These are phyloP conservation scores for Naganishia onofrii DNA, from an alignment of 768 basidiomycete genomes.

Conservation along the genomic window DNA sequence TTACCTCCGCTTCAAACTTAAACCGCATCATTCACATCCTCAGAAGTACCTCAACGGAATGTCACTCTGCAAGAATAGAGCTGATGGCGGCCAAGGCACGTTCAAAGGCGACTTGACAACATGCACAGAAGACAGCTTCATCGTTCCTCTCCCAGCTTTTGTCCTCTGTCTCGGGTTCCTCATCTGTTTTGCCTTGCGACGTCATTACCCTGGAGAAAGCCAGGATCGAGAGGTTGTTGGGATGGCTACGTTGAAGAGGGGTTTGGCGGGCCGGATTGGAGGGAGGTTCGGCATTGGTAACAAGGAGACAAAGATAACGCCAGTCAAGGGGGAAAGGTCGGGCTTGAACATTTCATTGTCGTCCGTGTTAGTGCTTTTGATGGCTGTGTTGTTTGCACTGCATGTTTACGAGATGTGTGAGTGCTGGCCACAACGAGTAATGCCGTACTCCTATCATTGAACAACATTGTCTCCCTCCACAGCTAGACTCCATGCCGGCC, in stretches of 20 bases:
- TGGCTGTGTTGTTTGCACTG: slow-evolving; percentile 17
- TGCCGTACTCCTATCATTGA: not conserved
- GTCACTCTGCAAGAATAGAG: slow-evolving; percentile 12
- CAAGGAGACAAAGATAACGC: not conserved
- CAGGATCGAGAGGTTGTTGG: not conserved
- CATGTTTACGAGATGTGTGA: slow-evolving; percentile 28
- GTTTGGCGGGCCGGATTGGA: not conserved
- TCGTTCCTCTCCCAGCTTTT: slow-evolving; percentile 27
- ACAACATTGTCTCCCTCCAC: not conserved
- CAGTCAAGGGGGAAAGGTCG: slow-evolving; percentile 5
- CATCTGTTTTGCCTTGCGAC: slow-evolving; percentile 25
- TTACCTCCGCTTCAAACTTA: not conserved
- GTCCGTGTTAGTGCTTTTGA: slow-evolving; percentile 10
- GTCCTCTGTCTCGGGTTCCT: slow-evolving; percentile 25
- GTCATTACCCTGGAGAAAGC: slow-evolving; percentile 20
- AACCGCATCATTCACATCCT: not conserved
- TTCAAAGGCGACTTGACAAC: slow-evolving; percentile 27
- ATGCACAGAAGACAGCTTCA: slow-evolving; percentile 27
- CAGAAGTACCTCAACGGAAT: not conserved
- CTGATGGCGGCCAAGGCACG: slow-evolving; percentile 21
- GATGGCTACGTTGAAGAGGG: slow-evolving; percentile 13
- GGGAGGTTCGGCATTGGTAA: not conserved
- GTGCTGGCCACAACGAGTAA: not conserved
- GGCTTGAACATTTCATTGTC: slow-evolving; percentile 21
- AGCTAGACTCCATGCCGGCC: slow-evolving; percentile 10